A percentile compares a stretch with the other conserved stretches of the same genome.
phyloP scores from a whole-genome alignment of 768 basidiomycete species.

The Hypholoma fasciculare region DNA sequence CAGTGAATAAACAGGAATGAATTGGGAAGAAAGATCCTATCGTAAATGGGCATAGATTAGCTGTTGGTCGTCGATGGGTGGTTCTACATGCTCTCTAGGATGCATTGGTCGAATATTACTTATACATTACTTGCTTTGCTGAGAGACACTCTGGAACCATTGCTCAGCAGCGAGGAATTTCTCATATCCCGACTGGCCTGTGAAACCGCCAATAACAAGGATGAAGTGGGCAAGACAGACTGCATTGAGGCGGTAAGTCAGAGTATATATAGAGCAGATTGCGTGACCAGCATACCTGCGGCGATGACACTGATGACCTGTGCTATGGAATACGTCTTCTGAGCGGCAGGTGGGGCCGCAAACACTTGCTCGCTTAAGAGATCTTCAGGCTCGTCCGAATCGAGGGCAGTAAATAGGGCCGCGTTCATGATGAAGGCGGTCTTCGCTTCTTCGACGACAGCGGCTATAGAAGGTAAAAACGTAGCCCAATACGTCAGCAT shows the following conservation, averaged over 20 bases:
- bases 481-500: background rate
- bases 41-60: background rate
- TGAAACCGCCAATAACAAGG: slow-evolving; percentile 46
- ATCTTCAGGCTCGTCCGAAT: slow-evolving; percentile 12
- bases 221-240: slow-evolving; percentile 52
- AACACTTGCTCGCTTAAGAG: slow-evolving; percentile 12
- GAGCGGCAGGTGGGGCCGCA: slow-evolving; percentile 6
- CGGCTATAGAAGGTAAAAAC: slow-evolving; percentile 27
- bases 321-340: slow-evolving; percentile 30
- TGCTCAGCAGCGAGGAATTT: slow-evolving; percentile 42
- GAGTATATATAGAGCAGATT: background rate
- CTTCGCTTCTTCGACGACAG: slow-evolving; percentile 48
- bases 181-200: slow-evolving; percentile 43
- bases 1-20: background rate
- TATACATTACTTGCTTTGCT: background rate
- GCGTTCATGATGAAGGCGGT: slow-evolving; percentile 49
- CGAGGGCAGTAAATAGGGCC: slow-evolving; percentile 42
- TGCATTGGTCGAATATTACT: background rate
- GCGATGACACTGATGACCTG: slow-evolving; percentile 35
- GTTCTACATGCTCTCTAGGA: background rate
- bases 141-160: slow-evolving; percentile 28
- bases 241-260: slow-evolving; percentile 16
- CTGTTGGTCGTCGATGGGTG: background rate
- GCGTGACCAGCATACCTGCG: slow-evolving; percentile 25
- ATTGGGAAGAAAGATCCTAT: background rate